Percentiles rank a stretch among this genome's conserved stretches.
Evolutionary conservation across 495 filamentous ascomycete species (phyloP).

Genomic region (Penicillium samsonianum): DNA sequence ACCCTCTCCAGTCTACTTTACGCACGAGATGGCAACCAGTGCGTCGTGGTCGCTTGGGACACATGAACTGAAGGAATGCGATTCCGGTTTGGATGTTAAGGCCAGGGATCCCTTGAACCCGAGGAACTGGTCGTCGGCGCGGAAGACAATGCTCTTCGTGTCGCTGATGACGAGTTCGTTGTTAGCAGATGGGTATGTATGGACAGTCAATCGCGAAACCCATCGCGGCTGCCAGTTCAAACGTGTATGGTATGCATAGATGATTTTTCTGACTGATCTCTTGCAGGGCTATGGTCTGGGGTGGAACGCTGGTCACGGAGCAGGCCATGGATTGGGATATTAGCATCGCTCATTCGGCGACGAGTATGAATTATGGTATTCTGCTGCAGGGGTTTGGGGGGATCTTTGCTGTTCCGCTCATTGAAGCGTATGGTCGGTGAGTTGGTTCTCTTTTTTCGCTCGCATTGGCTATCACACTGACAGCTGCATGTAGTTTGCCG

Average conservation of each 20-base stretch:
- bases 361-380: constrained; percentile 52
- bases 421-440: constrained; percentile 51
- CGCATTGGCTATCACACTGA: not conserved
- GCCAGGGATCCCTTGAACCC: constrained; percentile 25
- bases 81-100: not conserved
- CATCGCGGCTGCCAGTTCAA: constrained; percentile 13
- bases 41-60: constrained; percentile 13
- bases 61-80: constrained; percentile 10
- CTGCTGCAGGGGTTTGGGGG: constrained; percentile 56
- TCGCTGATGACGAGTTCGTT: constrained; percentile 41
- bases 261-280: constrained; percentile 18
- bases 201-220: not conserved
- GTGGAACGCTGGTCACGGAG: constrained; percentile 47
- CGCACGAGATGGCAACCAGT: constrained; percentile 18
- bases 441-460: constrained; percentile 8
- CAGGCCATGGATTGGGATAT: constrained; percentile 54
- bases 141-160: constrained; percentile 38
- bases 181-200: constrained; percentile 39
- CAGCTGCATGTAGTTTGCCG: constrained; percentile 35
- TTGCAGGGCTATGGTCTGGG: constrained; percentile 51
- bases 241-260: constrained; percentile 17
- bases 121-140: constrained; percentile 29
- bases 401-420: constrained; percentile 52
- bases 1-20: constrained; percentile 1
- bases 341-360: constrained; percentile 39